Percentiles rank a stretch among this genome's conserved stretches.
Evolutionary conservation across 352 stramenopile species (phyloP).

Genomic region (Nothophytophthora sp.): DNA sequence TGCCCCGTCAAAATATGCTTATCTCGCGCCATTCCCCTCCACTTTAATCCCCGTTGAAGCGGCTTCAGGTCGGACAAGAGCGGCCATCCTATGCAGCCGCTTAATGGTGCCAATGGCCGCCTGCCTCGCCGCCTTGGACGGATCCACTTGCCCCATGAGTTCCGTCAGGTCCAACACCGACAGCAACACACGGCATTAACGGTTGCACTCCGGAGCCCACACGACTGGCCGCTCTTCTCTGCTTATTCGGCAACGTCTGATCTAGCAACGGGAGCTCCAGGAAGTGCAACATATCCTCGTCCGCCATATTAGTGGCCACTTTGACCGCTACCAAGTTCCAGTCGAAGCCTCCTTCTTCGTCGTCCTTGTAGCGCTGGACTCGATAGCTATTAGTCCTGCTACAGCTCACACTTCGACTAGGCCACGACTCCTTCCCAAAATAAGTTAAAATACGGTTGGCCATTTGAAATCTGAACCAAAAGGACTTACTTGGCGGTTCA

Average conservation of each 20-base stretch:
- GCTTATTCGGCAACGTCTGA: constrained; percentile 6
- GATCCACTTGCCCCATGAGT: constrained; percentile 64
- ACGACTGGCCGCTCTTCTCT: neutral
- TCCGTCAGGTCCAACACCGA: constrained; percentile 53
- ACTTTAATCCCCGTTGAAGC: constrained; percentile 9
- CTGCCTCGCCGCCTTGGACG: constrained; percentile 65
- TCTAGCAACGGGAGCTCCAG: constrained; percentile 67
- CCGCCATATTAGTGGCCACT: constrained; percentile 62
- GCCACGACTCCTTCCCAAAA: too few species aligned
- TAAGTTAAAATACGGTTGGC: too few species aligned
- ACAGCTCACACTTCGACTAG: too few species aligned
- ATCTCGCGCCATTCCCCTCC: constrained; percentile 5
- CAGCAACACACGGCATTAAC: constrained; percentile 44
- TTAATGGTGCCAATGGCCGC: constrained; percentile 66
- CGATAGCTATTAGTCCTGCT: constrained; percentile 24
- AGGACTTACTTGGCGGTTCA: too few species aligned
- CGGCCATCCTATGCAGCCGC: constrained; percentile 55
- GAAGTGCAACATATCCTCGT: constrained; percentile 83
- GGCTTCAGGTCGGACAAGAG: neutral
- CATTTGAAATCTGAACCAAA: too few species aligned
- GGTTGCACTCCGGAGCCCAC: constrained; percentile 11
- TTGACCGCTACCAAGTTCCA: constrained; percentile 79
- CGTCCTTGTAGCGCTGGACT: constrained; percentile 8
- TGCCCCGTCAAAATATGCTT: constrained; percentile 35
- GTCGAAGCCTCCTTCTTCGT: constrained; percentile 52